Evolutionary conservation across 306 rosid genomes (phyloP), one percentile per base, ranked within the genome.

Genomic region (Vigna trinervia): DNA sequence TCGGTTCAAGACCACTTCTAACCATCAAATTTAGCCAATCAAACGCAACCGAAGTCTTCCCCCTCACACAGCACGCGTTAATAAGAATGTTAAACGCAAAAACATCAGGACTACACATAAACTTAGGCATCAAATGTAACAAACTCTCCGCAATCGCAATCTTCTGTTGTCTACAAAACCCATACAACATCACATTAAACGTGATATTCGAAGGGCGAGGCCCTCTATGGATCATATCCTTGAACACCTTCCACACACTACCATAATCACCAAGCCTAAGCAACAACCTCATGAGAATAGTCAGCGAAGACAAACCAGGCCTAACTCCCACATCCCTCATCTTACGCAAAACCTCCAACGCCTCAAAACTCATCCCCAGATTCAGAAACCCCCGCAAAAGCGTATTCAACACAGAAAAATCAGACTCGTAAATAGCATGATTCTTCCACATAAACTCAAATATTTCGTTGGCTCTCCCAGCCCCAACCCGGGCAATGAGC

Each of bases 191-290:
- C 22, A 23, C 22, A 47, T 65, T 87, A 76, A 90, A 86, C 2
- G 80, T 83, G 51, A 54, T 47, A 72, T 48, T 83, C 54, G 69
- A 48, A 8, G 90, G 97, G 6, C 17, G 36, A 41, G 97, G 97
- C 70, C 93, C 96, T 43, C 28, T 73, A 4, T 51, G 20, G 30
- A 87, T 54, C 85, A 88, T 80, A 74, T 86, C 90, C 68, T 83
- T 80, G 20, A 88, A 85, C 66, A 90, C 71, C 87, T 84, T 90
- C 96, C 96, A 90, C 62, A 92, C 88, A 74, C 87, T 88, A 83
- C 89, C 86, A 84, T 85, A 88, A 76, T 90, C 93, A 73, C 93
- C 96, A 80, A 83, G 58, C 76, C 83, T 86, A 81, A 92, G 87
- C 62, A 92, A 85, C 80, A 88, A 41, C 75, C 66, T 84, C 19